These are phyloP conservation scores for Aspergillus sclerotiicarbonarius DNA, from an alignment of 495 filamentous ascomycete species.

Conservation along the genomic window DNA sequence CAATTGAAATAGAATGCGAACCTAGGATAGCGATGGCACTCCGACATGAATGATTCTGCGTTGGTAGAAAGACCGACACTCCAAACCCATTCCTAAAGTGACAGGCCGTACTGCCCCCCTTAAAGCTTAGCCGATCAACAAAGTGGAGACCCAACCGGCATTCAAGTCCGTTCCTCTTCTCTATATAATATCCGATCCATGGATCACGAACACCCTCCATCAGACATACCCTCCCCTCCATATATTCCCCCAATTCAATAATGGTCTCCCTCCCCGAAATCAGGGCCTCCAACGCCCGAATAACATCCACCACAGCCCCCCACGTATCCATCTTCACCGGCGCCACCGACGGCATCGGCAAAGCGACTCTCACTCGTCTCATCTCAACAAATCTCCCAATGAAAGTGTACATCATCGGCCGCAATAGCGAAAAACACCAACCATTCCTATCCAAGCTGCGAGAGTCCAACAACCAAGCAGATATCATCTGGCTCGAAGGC, in stretches of 20 bases:
- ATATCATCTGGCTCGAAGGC: slow-evolving; percentile 34
- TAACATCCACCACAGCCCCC: slow-evolving; percentile 32
- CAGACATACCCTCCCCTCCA: too few species aligned
- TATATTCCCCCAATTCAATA: background rate
- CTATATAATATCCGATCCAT: too few species aligned
- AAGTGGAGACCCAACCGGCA: too few species aligned
- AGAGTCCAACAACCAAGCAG: slow-evolving; percentile 32
- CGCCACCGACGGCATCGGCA: slow-evolving; percentile 39
- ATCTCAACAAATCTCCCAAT: slow-evolving; percentile 23
- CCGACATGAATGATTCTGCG: too few species aligned
- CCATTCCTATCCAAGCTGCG: slow-evolving; percentile 29
- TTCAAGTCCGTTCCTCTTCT: too few species aligned
- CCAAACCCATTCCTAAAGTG: too few species aligned
- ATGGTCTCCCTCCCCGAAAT: slow-evolving; percentile 38
- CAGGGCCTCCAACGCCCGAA: slow-evolving; percentile 34
- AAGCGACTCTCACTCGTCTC: slow-evolving; percentile 26
- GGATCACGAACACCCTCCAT: too few species aligned
- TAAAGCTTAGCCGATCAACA: too few species aligned
- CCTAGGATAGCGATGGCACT: too few species aligned
- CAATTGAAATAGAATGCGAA: too few species aligned
- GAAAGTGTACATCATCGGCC: slow-evolving; percentile 34
- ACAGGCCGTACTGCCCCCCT: too few species aligned
- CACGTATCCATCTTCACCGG: slow-evolving; percentile 37
- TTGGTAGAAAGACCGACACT: too few species aligned
- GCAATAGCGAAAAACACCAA: slow-evolving; percentile 26